phyloP scores from a whole-genome alignment of 352 stramenopile genomes.

The Pythium biforme region DNA sequence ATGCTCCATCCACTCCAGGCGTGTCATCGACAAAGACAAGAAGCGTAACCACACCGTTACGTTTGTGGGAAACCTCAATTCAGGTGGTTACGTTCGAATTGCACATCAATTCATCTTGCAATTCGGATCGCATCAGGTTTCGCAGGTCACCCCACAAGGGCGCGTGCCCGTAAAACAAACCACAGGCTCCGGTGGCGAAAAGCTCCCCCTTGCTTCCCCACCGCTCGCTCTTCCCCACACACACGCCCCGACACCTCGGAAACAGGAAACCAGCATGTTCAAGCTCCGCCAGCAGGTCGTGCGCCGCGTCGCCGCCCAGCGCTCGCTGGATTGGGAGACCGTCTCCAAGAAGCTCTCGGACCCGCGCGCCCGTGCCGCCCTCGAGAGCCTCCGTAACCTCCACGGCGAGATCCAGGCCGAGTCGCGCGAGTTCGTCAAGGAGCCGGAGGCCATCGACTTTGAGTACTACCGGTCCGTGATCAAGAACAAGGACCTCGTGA shows the following conservation, averaged over 20 bases:
- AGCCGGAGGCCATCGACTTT: conserved; percentile 85
- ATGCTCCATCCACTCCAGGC: not conserved
- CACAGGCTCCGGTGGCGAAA: conserved; percentile 12
- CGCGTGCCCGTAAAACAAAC: conserved; percentile 11
- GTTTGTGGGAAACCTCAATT: not conserved
- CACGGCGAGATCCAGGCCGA: conserved; percentile 79
- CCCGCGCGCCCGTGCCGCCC: conserved; percentile 65
- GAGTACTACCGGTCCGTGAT: conserved; percentile 84
- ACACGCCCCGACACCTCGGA: not conserved
- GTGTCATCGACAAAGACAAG: not conserved
- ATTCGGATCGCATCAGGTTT: conserved; percentile 7
- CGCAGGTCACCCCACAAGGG: conserved; percentile 1
- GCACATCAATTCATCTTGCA: conserved; percentile 20
- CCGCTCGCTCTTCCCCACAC: conserved; percentile 10
- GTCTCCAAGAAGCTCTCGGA: conserved; percentile 79
- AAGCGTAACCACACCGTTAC: not conserved
- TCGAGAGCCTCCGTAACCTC: conserved; percentile 76
- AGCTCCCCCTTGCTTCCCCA: conserved; percentile 8
- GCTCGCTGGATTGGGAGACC: conserved; percentile 63
- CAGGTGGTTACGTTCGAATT: conserved; percentile 8
- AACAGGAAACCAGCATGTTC: conserved; percentile 42
- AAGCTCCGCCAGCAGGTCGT: conserved; percentile 79
- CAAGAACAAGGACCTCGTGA: conserved; percentile 88
- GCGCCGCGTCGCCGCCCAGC: conserved; percentile 53
- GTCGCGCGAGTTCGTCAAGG: conserved; percentile 66